Evolutionary conservation across 768 basidiomycete genomes (phyloP).

Genomic region (Lepiota brunneoincarnata): DNA sequence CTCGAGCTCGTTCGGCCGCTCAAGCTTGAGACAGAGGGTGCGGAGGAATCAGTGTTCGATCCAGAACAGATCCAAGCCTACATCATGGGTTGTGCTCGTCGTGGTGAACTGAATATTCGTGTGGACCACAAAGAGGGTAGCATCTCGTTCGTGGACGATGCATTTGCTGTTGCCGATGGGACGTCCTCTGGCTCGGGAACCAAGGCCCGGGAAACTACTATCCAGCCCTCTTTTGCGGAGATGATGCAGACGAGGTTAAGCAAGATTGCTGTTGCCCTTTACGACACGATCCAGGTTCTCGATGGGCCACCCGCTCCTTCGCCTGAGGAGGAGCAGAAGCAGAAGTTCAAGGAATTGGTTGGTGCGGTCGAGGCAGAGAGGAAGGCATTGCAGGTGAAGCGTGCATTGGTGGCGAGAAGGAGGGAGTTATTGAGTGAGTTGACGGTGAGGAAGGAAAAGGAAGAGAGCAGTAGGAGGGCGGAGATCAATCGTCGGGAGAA

Average conservation of each 20-base stretch:
- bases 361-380: slow-evolving; percentile 69
- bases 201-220: slow-evolving; percentile 29
- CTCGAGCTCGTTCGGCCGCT: slow-evolving; percentile 78
- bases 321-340: slow-evolving; percentile 54
- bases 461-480: slow-evolving; percentile 76
- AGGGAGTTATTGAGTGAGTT: slow-evolving; percentile 84
- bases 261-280: slow-evolving; percentile 69
- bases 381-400: slow-evolving; percentile 69
- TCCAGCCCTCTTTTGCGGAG: slow-evolving; percentile 72
- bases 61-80: slow-evolving; percentile 87
- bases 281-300: slow-evolving; percentile 63
- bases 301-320: slow-evolving; percentile 37
- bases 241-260: slow-evolving; percentile 78
- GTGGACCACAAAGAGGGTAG: slow-evolving; percentile 87
- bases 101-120: slow-evolving; percentile 81
- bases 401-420: slow-evolving; percentile 82
- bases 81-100: slow-evolving; percentile 87
- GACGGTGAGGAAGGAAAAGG: slow-evolving; percentile 82
- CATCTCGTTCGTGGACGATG: slow-evolving; percentile 81
- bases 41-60: slow-evolving; percentile 54
- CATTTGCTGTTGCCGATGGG: slow-evolving; percentile 50
- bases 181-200: slow-evolving; percentile 26
- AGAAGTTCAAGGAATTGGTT: slow-evolving; percentile 59
- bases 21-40: slow-evolving; percentile 37
- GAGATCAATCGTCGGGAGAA: slow-evolving; percentile 64